phyloP scores from a whole-genome alignment of 1,139 yeast genomes.

The Candida glucosophila region DNA sequence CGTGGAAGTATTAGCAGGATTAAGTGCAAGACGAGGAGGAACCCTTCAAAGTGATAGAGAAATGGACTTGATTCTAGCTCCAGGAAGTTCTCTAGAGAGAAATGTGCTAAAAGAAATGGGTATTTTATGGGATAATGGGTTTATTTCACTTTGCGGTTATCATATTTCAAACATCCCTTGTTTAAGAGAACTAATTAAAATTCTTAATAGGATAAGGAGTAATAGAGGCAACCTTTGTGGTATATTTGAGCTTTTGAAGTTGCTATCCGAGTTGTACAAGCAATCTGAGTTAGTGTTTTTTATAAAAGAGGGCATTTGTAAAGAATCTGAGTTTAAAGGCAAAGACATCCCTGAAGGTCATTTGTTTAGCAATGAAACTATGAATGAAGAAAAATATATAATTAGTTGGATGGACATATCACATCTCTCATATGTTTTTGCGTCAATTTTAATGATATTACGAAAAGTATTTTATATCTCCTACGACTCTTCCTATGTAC shows the following conservation, averaged over 20 bases:
- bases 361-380: constrained; percentile 20
- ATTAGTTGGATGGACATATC: constrained; percentile 37
- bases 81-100: constrained; percentile 39
- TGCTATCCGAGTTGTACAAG: constrained; percentile 23
- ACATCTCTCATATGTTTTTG: constrained; percentile 31
- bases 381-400: constrained; percentile 10
- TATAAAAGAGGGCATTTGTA: constrained; percentile 13
- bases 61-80: constrained; percentile 39
- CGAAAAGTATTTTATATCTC: constrained; percentile 27
- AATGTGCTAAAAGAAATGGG: constrained; percentile 28
- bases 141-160: constrained; percentile 55
- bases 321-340: constrained; percentile 13
- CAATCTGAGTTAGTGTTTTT: constrained; percentile 20
- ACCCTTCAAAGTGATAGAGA: constrained; percentile 47
- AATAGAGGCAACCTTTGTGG: constrained; percentile 9
- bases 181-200: constrained; percentile 48
- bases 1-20: constrained; percentile 62
- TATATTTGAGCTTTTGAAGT: constrained; percentile 17
- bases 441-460: constrained; percentile 24
- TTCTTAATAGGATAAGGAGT: constrained; percentile 33
- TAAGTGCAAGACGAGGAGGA: constrained; percentile 63
- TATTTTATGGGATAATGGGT: constrained; percentile 37
- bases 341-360: constrained; percentile 16
- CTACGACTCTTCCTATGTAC: constrained; percentile 28
- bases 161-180: constrained; percentile 44